These are phyloP conservation scores for Nelumbo lutea DNA, from an alignment of 164 flowering plant genomes.

Conservation along the genomic window DNA sequence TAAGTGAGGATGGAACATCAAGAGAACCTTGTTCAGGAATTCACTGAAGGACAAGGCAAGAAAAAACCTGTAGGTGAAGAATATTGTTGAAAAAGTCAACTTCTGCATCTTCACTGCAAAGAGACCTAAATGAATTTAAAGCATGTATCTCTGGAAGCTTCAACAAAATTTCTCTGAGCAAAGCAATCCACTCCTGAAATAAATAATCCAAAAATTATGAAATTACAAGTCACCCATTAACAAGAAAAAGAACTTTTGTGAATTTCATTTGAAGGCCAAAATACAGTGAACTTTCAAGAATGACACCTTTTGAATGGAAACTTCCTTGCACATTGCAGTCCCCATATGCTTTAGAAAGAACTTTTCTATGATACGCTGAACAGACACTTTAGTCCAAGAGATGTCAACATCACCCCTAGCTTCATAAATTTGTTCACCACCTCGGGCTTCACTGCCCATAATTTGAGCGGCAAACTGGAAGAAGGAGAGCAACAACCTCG, in stretches of 20 bases:
- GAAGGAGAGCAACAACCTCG: conserved; percentile 53
- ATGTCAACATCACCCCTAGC: conserved; percentile 13
- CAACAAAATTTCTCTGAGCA: conserved; percentile 70
- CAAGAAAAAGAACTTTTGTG: neutral
- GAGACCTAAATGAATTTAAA: conserved; percentile 39
- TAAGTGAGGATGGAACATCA: neutral
- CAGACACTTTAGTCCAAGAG: conserved; percentile 45
- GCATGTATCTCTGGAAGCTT: conserved; percentile 50
- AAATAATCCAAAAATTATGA: conserved; percentile 6
- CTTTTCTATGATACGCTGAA: conserved; percentile 45
- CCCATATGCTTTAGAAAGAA: conserved; percentile 73
- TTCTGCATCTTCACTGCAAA: conserved; percentile 79
- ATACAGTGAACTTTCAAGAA: neutral
- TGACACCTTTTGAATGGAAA: conserved; percentile 58
- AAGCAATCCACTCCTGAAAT: conserved; percentile 79
- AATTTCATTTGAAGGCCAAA: neutral
- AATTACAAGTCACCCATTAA: neutral
- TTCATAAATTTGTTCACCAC: conserved; percentile 18
- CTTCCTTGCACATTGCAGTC: conserved; percentile 52
- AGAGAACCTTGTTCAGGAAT: neutral
- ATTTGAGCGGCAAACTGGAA: conserved; percentile 49
- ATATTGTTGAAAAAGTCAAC: conserved; percentile 86
- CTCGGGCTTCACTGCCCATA: conserved; percentile 25
- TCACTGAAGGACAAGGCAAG: neutral
- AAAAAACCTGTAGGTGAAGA: conserved; percentile 70